Evolutionary conservation across 352 stramenopile species (phyloP).

Genomic region (Phytopythium cucurbitacearum): DNA sequence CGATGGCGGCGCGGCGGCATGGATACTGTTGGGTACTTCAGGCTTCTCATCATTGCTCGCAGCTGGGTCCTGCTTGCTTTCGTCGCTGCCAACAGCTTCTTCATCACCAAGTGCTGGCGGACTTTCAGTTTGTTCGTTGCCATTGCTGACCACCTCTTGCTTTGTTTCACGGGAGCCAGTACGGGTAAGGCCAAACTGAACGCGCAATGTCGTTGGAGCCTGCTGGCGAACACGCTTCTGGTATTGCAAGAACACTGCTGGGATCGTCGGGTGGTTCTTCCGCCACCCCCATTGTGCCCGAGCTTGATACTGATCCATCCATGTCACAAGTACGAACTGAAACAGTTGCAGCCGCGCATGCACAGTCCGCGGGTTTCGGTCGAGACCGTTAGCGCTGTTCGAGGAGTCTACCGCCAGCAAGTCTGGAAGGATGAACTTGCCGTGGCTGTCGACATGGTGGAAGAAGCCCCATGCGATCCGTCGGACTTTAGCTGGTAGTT

Average conservation of each 20-base stretch:
- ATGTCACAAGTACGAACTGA: conserved; percentile 51
- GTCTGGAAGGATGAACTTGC: conserved; percentile 33
- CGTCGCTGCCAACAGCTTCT: no score
- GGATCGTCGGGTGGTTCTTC: conserved; percentile 25
- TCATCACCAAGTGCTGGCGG: no score
- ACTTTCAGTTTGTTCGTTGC: no score
- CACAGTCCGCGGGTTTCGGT: conserved; percentile 12
- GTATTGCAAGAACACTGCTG: conserved; percentile 58
- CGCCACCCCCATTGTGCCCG: conserved; percentile 41
- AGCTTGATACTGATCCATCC: conserved; percentile 60
- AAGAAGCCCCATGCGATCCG: conserved; percentile 64
- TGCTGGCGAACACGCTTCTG: conserved; percentile 32
- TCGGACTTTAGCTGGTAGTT: conserved; percentile 14
- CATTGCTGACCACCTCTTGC: not conserved
- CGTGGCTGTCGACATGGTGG: conserved; percentile 39
- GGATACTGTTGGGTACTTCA: no score
- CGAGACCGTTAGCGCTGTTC: not conserved
- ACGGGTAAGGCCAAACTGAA: conserved; percentile 15
- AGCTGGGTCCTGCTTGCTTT: no score
- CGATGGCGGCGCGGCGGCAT: no score
- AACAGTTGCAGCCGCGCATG: conserved; percentile 45
- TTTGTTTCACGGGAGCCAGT: not conserved
- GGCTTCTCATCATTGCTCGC: no score
- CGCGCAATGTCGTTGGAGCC: conserved; percentile 30
- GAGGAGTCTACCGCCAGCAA: conserved; percentile 2